These are phyloP conservation scores for Ilex paraguariensis DNA, from an alignment of 305 asterid species.

Conservation along the genomic window DNA sequence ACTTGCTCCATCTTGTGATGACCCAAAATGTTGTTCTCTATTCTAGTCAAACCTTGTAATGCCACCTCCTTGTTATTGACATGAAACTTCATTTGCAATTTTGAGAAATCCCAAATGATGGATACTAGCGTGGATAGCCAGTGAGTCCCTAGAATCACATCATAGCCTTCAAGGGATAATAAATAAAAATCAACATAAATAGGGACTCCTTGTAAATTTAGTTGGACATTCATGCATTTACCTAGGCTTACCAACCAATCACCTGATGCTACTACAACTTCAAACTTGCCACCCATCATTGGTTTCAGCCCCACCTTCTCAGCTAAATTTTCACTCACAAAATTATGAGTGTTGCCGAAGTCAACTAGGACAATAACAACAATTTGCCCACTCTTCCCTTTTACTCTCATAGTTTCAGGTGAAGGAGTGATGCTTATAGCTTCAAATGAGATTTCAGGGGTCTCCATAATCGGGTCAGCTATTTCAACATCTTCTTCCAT, in stretches of 20 bases:
- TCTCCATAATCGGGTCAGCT: background rate
- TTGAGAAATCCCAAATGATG: background rate
- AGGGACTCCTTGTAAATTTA: background rate
- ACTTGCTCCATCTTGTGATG: too few relatives aligned
- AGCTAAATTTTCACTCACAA: background rate
- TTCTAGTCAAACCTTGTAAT: background rate
- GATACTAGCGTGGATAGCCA: background rate
- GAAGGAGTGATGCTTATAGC: background rate
- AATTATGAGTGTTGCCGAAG: background rate
- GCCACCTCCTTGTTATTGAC: too few relatives aligned
- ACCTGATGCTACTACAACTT: conserved; percentile 2
- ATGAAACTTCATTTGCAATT: background rate
- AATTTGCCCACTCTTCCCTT: background rate
- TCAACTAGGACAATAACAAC: background rate
- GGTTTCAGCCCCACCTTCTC: background rate
- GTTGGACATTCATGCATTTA: background rate
- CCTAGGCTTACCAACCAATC: background rate
- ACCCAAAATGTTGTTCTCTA: background rate
- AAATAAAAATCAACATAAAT: background rate
- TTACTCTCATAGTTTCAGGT: background rate
- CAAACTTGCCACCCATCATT: too few relatives aligned
- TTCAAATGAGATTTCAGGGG: background rate
- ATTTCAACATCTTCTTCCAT: background rate
- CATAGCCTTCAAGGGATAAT: background rate
- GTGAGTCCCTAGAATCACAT: background rate